Evolutionary conservation across 1,284 basidiomycete species (phyloP), one percentile per base, ranked within the genome.

Genomic region (Cutaneotrichosporon sp.): DNA sequence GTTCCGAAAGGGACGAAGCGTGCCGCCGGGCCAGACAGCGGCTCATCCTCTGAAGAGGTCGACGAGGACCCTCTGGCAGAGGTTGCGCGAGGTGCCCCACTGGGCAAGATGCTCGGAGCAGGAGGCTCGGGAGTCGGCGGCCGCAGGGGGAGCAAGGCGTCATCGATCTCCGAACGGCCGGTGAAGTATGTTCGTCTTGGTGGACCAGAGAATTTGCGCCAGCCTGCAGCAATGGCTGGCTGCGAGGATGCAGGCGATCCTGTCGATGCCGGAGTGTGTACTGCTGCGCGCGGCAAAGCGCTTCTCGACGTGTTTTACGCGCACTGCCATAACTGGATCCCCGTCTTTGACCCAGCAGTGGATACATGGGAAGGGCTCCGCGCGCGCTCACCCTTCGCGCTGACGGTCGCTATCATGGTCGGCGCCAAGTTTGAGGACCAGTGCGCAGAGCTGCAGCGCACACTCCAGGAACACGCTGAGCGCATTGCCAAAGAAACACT

Each of bases 261-360:
- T 4, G 60, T 71, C 15, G 63, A 62, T n/a, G 53, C 66, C 74
- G 83, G 82, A 44, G 80, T 88, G 57, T 83, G 90, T 44, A 74
- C 83, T 9, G 86, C 89, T 68, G 76, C 78, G 26, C 86, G 88
- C 65, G 90, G 87, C 4, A 83, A 83, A 50, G 83, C 87, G 54
- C 74, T 91, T 37, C 90, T 90, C 70, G 80, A 82, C 30, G 48
- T 59, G 54, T 90, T 86, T 69, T 90, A 87, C 71, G 81, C 83
- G 84, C 55, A 87, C 23, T 90, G 88, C 68, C 87, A 86, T 12
- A 88, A 87, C 14, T 90, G 90, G 70, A 73, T 90, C 72, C 86
- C 89, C 45, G 83, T 90, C 13, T 90, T 90, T 62, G 87, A 92
- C 73, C 80, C 78, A 8, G 80, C 77, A 33, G 76, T 80, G 23